phyloP scores from a whole-genome alignment of 2,329 filamentous ascomycete genomes.

The Fusarium paranaense region DNA sequence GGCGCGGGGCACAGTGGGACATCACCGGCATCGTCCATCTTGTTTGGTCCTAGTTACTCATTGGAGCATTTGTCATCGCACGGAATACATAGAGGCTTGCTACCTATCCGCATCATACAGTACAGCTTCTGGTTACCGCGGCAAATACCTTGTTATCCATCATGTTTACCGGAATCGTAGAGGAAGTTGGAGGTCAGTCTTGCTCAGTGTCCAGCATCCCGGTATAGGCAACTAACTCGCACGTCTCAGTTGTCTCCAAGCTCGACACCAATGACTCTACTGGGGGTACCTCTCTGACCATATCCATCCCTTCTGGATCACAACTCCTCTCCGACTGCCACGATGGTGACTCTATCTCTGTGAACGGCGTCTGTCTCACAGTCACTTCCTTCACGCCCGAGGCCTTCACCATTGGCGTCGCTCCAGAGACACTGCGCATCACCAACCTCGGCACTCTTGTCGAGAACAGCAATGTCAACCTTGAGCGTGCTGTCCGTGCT shows the following conservation, averaged over 20 bases:
- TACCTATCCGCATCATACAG: not conserved
- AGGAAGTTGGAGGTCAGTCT: slow-evolving; percentile 87
- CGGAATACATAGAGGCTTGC: not conserved
- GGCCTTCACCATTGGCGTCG: slow-evolving; percentile 90
- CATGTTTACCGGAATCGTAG: slow-evolving; percentile 98
- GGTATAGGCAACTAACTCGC: slow-evolving; percentile 40
- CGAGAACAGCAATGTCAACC: slow-evolving; percentile 79
- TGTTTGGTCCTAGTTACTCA: slow-evolving; percentile 16
- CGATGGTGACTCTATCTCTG: slow-evolving; percentile 91
- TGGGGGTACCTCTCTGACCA: slow-evolving; percentile 90
- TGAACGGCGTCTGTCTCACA: slow-evolving; percentile 97
- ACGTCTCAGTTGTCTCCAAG: slow-evolving; percentile 79
- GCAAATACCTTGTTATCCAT: slow-evolving; percentile 23
- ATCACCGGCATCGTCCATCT: slow-evolving; percentile 11
- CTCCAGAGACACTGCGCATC: slow-evolving; percentile 93
- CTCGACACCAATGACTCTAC: slow-evolving; percentile 85
- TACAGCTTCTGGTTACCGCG: not conserved
- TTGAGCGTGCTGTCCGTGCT: slow-evolving; percentile 92
- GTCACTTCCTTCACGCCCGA: slow-evolving; percentile 70
- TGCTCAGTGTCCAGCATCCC: not conserved
- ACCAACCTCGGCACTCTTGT: slow-evolving; percentile 89
- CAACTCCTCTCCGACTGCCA: slow-evolving; percentile 86
- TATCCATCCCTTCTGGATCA: slow-evolving; percentile 74
- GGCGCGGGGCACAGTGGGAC: slow-evolving; percentile 33
- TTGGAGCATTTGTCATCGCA: slow-evolving; percentile 42